Base-by-base conservation (phyloP, 2,329 filamentous ascomycete genomes). In the Fusarium sp. region DNA sequence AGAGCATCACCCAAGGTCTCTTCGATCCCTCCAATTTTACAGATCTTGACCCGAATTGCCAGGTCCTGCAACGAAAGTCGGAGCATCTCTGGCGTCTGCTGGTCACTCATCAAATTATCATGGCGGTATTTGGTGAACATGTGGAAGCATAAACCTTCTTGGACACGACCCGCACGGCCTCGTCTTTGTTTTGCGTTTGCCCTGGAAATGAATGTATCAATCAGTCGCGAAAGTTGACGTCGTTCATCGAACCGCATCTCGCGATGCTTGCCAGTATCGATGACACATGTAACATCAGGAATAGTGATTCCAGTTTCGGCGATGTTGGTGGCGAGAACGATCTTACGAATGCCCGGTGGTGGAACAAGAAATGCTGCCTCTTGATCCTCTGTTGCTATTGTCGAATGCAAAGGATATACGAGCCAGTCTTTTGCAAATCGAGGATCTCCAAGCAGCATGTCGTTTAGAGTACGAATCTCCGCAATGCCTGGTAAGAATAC, bases 221-320 rank as follows among this genome's bases (percentile, higher is more conserved):
- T 91, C 20, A 99, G 86, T 22, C 93, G 88, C 2, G 95, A 98
- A 33, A 99, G 84, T 75, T 99, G 96, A 57, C 94, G 87, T 56
- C 92, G 89, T 80, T 99, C 96, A 75, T 99, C 95, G 73, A 97
- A 98, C 28, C 95, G 86, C 95, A 97, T 97, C 79, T 97, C 95
- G 70, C 96, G 94, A 79, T 98, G 95, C 79, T 97, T 98, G 57
- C 96, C 96, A 1, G 94, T 94, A 78, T 99, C 96, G 60, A 99
- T 92, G 45, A 99, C 96, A 72, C 94, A 97, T 1, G 96, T 98
- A 30, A 99, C 93, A 76, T 99, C 96, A 2, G 96, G 96, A 69
- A 99, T 99, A 0, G 96, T 99, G 75, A 99, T 97, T 82, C 96
- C 96, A 1, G 96, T 99, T 78, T 99, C 96, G 6, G 96, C 96